Evolutionary conservation across 371 early-diverging fungal species (phyloP).

Genomic region (Cokeromyces recurvatus): DNA sequence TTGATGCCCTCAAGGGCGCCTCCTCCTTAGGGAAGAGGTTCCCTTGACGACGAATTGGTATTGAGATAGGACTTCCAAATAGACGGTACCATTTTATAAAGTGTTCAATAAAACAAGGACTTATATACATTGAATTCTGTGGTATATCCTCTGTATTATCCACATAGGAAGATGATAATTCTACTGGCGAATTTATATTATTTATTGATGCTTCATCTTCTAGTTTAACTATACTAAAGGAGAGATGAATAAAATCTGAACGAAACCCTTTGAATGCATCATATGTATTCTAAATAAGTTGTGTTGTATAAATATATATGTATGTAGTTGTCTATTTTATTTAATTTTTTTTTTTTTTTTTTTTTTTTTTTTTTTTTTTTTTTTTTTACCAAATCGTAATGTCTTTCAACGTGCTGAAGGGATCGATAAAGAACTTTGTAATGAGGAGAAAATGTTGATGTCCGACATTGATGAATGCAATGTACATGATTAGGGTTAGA

Average conservation of each 20-base stretch:
- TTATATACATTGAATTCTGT: constrained; percentile 41
- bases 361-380: no score
- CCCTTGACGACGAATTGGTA: constrained; percentile 44
- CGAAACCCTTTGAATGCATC: constrained; percentile 70
- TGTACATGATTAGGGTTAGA: no score
- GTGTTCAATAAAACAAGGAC: constrained; percentile 39
- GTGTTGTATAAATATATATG: no score
- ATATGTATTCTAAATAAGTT: constrained; percentile 28
- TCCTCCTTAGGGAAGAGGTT: constrained; percentile 24
- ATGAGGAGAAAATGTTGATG: constrained; percentile 32
- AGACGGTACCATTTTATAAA: constrained; percentile 34
- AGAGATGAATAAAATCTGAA: constrained; percentile 56
- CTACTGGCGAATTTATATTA: not conserved
- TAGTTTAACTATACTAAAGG: constrained; percentile 43
- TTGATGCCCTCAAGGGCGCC: constrained; percentile 7
- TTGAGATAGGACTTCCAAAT: constrained; percentile 41
- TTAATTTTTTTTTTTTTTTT: no score
- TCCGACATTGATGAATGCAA: no score
- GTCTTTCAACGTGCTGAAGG: constrained; percentile 23
- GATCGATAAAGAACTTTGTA: constrained; percentile 34
- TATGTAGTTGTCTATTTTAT: no score
- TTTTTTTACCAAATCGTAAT: constrained; percentile 30
- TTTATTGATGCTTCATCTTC: no score
- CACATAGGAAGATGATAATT: not conserved
- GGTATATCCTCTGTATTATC: not conserved